Conservation (phyloP, 179 eudicot genomes). For the Vitellaria paradoxa region DNA sequence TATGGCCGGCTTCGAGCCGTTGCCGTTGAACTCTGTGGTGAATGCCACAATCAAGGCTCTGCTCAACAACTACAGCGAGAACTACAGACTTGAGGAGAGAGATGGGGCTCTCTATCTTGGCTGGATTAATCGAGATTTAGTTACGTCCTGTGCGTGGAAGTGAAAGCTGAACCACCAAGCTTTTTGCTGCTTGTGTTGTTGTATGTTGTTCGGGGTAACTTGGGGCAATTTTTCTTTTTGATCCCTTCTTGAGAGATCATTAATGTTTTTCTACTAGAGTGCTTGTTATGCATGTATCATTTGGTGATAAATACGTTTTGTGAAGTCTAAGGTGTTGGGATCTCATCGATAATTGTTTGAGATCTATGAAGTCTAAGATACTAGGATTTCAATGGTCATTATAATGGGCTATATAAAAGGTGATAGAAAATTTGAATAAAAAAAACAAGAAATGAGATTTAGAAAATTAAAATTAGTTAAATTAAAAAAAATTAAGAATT, state of each 20-base stretch:
- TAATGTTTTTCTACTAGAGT: background rate
- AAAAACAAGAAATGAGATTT: too few species aligned
- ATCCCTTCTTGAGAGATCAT: background rate
- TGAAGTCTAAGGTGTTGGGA: too few species aligned
- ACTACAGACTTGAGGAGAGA: constrained; percentile 34
- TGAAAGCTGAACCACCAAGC: constrained; percentile 14
- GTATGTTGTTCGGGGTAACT: background rate
- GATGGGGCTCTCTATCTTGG: constrained; percentile 46
- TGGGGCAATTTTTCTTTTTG: background rate
- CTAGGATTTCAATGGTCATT: too few species aligned
- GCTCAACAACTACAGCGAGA: constrained; percentile 29
- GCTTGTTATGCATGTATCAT: background rate
- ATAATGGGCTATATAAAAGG: too few species aligned
- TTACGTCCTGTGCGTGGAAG: constrained; percentile 40
- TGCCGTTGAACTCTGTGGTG: constrained; percentile 34
- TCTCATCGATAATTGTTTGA: too few species aligned
- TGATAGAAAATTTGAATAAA: too few species aligned
- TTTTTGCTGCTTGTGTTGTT: background rate
- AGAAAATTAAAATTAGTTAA: too few species aligned
- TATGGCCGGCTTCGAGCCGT: constrained; percentile 43
- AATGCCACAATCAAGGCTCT: constrained; percentile 31
- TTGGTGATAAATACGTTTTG: background rate
- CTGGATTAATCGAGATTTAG: constrained; percentile 40
- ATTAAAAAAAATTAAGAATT: too few species aligned
- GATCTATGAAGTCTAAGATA: too few species aligned